Evolutionary conservation across 1,284 basidiomycete species (phyloP).

Genomic region (Ganoderma lingzhi): DNA sequence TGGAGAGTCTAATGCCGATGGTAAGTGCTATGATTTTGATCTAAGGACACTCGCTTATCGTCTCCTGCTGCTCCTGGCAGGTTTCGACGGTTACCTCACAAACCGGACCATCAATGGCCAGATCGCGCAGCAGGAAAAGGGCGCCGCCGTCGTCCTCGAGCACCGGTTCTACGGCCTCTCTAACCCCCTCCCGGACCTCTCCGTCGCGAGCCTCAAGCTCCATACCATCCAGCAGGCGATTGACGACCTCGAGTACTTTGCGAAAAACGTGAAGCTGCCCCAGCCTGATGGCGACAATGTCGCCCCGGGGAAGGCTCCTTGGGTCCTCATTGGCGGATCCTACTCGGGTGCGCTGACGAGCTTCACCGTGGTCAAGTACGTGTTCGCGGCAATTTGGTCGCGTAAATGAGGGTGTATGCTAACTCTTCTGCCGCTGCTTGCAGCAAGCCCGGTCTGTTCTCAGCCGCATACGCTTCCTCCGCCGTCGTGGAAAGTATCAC

Average conservation of each 20-base stretch:
- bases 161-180: conserved; percentile 63
- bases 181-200: conserved; percentile 68
- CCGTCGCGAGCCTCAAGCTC: conserved; percentile 60
- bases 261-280: conserved; percentile 68
- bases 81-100: conserved; percentile 63
- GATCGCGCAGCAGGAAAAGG: conserved; percentile 73
- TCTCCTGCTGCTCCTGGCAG: background rate
- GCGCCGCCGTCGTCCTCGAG: conserved; percentile 67
- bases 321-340: conserved; percentile 77
- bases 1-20: conserved; percentile 54
- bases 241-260: conserved; percentile 76
- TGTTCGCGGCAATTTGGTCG: conserved; percentile 5
- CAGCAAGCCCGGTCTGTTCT: conserved; percentile 73
- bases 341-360: conserved; percentile 75
- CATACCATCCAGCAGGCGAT: conserved; percentile 78
- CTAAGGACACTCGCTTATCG: background rate
- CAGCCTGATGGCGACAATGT: conserved; percentile 70
- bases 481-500: conserved; percentile 74
- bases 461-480: conserved; percentile 75
- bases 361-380: conserved; percentile 78
- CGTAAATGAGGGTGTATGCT: background rate
- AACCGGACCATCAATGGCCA: conserved; percentile 71
- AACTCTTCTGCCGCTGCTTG: background rate
- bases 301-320: conserved; percentile 65
- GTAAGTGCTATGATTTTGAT: conserved; percentile 36